phyloP scores from a whole-genome alignment of 306 rosid genomes.

The Carpinus fangiana region DNA sequence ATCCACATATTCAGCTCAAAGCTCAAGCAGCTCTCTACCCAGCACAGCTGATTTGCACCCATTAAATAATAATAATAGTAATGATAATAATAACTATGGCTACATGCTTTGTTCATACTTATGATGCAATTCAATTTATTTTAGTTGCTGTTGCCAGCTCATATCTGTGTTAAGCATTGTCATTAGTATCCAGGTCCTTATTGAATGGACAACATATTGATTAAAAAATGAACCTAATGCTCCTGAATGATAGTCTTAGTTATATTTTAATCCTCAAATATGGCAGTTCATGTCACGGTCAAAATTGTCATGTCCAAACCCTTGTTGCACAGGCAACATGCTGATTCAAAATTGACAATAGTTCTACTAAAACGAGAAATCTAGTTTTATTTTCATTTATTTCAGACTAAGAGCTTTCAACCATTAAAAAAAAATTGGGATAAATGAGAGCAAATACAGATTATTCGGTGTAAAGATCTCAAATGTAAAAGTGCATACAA shows the following conservation, averaged over 20 bases:
- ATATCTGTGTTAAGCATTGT: neutral
- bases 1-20: neutral
- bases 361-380: neutral
- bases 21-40: neutral
- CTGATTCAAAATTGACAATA: neutral
- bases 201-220: neutral
- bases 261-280: neutral
- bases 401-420: neutral
- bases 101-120: neutral
- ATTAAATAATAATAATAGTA: too few species aligned
- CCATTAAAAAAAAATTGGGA: neutral
- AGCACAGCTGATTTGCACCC: neutral
- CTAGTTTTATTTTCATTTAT: neutral
- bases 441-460: constrained; percentile 29
- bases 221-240: neutral
- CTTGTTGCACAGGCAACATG: neutral
- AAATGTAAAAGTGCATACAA: constrained; percentile 51
- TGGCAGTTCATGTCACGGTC: neutral
- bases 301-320: neutral
- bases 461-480: constrained; percentile 12
- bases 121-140: neutral
- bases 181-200: neutral
- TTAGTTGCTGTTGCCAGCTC: neutral
- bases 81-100: too few species aligned
- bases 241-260: neutral